phyloP scores from a whole-genome alignment of 805 yeast species.

The Yarrowia sp. region DNA sequence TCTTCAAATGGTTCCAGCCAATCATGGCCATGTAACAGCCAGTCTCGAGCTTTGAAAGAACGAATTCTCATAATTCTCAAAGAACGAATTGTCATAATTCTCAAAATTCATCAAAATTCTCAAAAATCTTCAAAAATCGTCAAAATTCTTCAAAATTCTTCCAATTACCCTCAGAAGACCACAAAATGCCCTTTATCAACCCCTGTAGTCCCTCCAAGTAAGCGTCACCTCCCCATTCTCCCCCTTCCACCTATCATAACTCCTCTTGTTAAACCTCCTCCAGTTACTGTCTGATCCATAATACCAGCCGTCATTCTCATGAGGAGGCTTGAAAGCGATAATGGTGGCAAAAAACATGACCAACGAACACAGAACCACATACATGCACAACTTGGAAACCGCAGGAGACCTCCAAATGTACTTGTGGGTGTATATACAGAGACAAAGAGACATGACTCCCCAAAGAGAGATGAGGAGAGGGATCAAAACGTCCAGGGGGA shows the following conservation, averaged over 20 bases:
- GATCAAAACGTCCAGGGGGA: constrained; percentile 1
- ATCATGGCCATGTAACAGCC: too few species aligned
- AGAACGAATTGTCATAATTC: too few species aligned
- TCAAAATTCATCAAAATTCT: too few species aligned
- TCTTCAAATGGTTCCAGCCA: too few species aligned
- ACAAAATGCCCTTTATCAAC: neutral
- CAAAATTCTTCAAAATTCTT: too few species aligned
- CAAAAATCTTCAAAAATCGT: too few species aligned
- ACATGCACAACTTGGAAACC: constrained; percentile 23
- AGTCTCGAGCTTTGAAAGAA: too few species aligned
- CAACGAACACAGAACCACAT: constrained; percentile 13
- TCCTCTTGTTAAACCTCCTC: constrained; percentile 19
- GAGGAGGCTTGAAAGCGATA: constrained; percentile 19
- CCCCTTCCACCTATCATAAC: constrained; percentile 11
- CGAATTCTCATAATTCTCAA: too few species aligned
- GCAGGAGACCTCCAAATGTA: constrained; percentile 3
- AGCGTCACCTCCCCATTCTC: neutral
- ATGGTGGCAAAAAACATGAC: constrained; percentile 20
- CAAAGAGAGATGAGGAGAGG: constrained; percentile 15
- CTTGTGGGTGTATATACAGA: constrained; percentile 27
- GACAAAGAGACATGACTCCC: constrained; percentile 24
- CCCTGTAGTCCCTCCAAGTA: constrained; percentile 5
- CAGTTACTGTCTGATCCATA: constrained; percentile 20
- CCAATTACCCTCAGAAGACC: too few species aligned
- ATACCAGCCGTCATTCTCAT: constrained; percentile 28